Evolutionary conservation across 306 rosid genomes (phyloP).

Genomic region (Canavalia ensiformis): DNA sequence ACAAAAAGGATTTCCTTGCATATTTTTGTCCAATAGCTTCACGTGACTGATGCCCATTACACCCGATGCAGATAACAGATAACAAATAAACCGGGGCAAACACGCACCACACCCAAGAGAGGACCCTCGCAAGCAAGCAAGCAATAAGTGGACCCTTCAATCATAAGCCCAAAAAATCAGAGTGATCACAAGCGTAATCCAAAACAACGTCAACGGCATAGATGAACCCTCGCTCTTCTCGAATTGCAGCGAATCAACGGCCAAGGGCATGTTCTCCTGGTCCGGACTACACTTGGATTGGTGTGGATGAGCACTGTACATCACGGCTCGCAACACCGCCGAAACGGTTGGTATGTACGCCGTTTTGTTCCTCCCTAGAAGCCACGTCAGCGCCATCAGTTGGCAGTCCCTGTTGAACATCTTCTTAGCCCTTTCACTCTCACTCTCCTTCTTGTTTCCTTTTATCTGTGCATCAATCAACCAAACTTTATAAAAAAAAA

Average conservation of each 20-base stretch:
- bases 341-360: constrained; percentile 85
- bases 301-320: constrained; percentile 81
- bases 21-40: constrained; percentile 65
- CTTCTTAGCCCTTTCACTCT: constrained; percentile 62
- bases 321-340: constrained; percentile 77
- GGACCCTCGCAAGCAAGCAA: not conserved
- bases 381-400: constrained; percentile 93
- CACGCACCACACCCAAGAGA: not conserved
- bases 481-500: not conserved
- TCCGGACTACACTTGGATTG: constrained; percentile 78
- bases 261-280: constrained; percentile 91
- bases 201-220: constrained; percentile 17
- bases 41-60: constrained; percentile 51
- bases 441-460: constrained; percentile 56
- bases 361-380: constrained; percentile 76
- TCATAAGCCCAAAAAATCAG: constrained; percentile 30
- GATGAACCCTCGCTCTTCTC: constrained; percentile 55
- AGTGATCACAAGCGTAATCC: constrained; percentile 43
- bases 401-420: constrained; percentile 84
- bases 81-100: too few relatives aligned
- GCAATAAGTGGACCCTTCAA: constrained; percentile 37
- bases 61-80: too few relatives aligned
- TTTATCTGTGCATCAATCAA: constrained; percentile 54
- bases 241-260: constrained; percentile 77
- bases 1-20: constrained; percentile 14